Evolutionary conservation across 1,284 basidiomycete genomes (phyloP).

Genomic region (Trichosporon coremiiforme): DNA sequence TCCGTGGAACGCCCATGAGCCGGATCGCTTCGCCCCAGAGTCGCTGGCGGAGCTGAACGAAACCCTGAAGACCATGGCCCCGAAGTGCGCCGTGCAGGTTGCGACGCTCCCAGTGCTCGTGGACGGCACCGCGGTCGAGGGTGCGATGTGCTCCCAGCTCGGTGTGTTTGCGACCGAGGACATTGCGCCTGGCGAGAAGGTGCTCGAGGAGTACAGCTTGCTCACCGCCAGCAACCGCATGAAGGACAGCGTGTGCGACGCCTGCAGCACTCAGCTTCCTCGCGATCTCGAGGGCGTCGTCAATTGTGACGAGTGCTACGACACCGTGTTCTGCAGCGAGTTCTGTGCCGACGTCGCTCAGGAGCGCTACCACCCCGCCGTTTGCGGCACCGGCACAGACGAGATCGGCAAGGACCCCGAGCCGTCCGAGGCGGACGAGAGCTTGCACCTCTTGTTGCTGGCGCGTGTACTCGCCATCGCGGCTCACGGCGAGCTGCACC

Average conservation of each 20-base stretch:
- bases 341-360: conserved; percentile 22
- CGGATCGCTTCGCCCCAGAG: conserved; percentile 23
- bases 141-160: conserved; percentile 25
- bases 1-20: conserved; percentile 30
- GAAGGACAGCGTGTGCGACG: conserved; percentile 30
- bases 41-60: conserved; percentile 27
- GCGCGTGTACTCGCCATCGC: conserved; percentile 30
- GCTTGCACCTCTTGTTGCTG: conserved; percentile 26
- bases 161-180: conserved; percentile 31
- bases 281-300: conserved; percentile 16
- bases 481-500: conserved; percentile 21
- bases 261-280: conserved; percentile 25
- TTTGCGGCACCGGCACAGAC: conserved; percentile 27
- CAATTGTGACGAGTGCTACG: conserved; percentile 28
- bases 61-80: conserved; percentile 18
- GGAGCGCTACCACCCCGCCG: conserved; percentile 31
- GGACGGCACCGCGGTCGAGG: conserved; percentile 18
- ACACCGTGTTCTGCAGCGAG: conserved; percentile 28
- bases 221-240: conserved; percentile 28
- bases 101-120: conserved; percentile 22
- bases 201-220: conserved; percentile 28
- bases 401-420: conserved; percentile 29
- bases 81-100: conserved; percentile 28
- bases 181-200: conserved; percentile 30
- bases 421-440: conserved; percentile 24